Conservation (phyloP, 257 asterid genomes). For the Capsicum chinense region DNA sequence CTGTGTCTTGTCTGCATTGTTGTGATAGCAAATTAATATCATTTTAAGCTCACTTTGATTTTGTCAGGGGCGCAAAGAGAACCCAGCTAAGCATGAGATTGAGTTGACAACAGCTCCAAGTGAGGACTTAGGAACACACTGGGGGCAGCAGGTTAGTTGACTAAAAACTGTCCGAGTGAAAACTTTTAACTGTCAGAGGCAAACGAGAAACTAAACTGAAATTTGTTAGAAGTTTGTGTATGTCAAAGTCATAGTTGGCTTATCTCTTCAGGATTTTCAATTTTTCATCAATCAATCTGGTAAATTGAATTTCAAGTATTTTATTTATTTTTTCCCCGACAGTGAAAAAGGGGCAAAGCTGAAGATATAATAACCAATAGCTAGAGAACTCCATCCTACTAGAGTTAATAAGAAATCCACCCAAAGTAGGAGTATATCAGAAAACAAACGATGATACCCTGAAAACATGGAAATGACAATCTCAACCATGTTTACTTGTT, state of each 20-base stretch:
- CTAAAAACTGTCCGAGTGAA: neutral
- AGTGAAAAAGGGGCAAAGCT: neutral
- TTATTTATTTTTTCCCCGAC: neutral
- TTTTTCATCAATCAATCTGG: neutral
- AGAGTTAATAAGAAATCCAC: neutral
- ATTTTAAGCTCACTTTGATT: neutral
- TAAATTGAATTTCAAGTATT: neutral
- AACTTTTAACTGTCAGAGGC: neutral
- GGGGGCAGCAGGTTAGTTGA: constrained; percentile 93
- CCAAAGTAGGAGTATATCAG: neutral
- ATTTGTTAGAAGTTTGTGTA: neutral
- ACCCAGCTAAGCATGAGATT: constrained; percentile 72
- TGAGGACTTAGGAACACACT: constrained; percentile 73
- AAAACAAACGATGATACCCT: neutral
- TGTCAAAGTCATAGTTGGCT: neutral
- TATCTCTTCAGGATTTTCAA: neutral
- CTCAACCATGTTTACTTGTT: neutral
- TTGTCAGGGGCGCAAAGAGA: constrained; percentile 64
- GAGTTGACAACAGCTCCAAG: constrained; percentile 88
- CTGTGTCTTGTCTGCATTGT: neutral
- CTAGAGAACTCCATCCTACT: neutral
- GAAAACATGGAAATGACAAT: neutral
- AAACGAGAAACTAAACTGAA: neutral
- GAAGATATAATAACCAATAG: constrained; percentile 8
- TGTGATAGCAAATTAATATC: constrained; percentile 5